Base-by-base conservation (phyloP, 768 basidiomycete genomes). In the Floccularia luteovirens region DNA sequence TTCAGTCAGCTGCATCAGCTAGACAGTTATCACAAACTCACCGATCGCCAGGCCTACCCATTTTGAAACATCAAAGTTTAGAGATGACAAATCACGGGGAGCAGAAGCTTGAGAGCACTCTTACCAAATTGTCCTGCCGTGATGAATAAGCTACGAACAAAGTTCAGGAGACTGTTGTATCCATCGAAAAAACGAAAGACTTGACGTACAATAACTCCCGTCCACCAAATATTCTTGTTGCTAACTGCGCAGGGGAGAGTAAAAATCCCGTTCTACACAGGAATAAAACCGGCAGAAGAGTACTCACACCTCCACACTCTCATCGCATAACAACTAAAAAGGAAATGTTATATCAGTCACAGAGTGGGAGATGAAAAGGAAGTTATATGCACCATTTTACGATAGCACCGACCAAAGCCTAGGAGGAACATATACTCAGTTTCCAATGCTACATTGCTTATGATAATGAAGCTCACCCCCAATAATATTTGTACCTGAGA, bases 271-370 rank as follows among this genome's bases (percentile, higher is more conserved):
- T 31, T 36, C 31, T 14, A 17, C 12, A 38, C 39, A 8, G 2
- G 22, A 21, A 11, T n/a, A 27, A 30, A 38, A 4, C 22, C 23
- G 8, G 24, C n/a, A 25, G 14, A 27, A 7, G 5, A 43, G n/a
- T 13, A 35, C 60, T 48, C 55, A 79, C 78, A 81, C 55, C 76
- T 58, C 76, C 76, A 81, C 10, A 80, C 77, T 11, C 78, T 72
- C 57, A 79, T 60, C 1, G 74, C 64, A n/a, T n/a, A n/a, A n/a
- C n/a, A n/a, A n/a, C n/a, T n/a, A n/a, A n/a, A 43, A 78, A 81
- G 36, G 67, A 65, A 27, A 77, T 80, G 37, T 5, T 13, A 19
- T 35, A 20, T 24, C 12, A 45, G 12, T 32, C 2, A 17, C 24
- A 39, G 6, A 36, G 24, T 33, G 21, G 24, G 30, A 10, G 22